These are phyloP conservation scores for Pilobolus umbonatus DNA, from an alignment of 192 early-diverging fungal genomes.

Conservation along the genomic window DNA sequence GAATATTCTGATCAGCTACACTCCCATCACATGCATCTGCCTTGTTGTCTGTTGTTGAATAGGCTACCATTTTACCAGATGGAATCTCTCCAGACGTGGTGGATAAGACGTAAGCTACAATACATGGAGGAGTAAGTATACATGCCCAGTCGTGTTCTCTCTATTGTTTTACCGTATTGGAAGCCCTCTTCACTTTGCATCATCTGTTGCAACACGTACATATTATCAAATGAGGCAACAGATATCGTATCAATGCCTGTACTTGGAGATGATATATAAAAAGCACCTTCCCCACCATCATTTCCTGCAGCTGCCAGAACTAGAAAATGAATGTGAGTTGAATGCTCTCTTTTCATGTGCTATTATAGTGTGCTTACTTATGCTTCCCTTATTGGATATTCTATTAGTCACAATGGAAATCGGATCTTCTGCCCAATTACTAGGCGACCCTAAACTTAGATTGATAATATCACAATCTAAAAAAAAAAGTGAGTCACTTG, in stretches of 20 bases:
- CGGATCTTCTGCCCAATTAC: conserved; percentile 57
- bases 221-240: conserved; percentile 52
- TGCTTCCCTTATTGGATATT: conserved; percentile 38
- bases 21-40: conserved; percentile 44
- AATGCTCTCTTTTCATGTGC: too few relatives aligned
- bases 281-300: conserved; percentile 60
- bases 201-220: conserved; percentile 22
- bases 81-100: conserved; percentile 27
- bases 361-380: conserved; percentile 23
- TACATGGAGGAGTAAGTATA: conserved; percentile 9
- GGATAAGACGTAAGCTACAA: conserved; percentile 14
- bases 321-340: too few relatives aligned
- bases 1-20: conserved; percentile 34
- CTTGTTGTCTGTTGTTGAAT: conserved; percentile 33
- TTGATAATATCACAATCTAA: conserved; percentile 75
- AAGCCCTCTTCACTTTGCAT: background rate
- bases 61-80: conserved; percentile 39
- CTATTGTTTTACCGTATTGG: conserved; percentile 22
- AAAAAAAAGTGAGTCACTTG: background rate
- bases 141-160: conserved; percentile 24
- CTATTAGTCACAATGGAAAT: conserved; percentile 52
- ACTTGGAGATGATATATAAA: conserved; percentile 53
- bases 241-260: conserved; percentile 49
- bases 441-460: conserved; percentile 72
- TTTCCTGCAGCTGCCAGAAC: conserved; percentile 66